These are phyloP conservation scores for Eimeria praecox DNA, from an alignment of 169 alveolate species.

Conservation along the genomic window DNA sequence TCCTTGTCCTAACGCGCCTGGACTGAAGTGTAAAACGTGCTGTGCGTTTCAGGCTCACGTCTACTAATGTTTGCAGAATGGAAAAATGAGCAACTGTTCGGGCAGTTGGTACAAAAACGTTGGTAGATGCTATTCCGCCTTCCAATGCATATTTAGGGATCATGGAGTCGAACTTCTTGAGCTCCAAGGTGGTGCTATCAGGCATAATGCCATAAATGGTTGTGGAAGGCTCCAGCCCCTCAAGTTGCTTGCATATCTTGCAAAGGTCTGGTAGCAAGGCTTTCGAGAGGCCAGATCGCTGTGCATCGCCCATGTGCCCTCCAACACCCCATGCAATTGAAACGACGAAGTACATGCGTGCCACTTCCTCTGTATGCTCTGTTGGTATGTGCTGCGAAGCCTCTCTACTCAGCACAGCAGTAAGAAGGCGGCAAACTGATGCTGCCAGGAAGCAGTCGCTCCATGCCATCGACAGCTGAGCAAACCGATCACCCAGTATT, in stretches of 20 bases:
- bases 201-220: constrained; percentile 45
- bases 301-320: constrained; percentile 44
- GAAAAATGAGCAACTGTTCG: constrained; percentile 93
- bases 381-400: not conserved
- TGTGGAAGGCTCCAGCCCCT: constrained; percentile 3
- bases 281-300: constrained; percentile 43
- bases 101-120: constrained; percentile 94
- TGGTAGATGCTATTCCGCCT: constrained; percentile 91
- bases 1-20: not conserved
- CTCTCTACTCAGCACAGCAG: constrained; percentile 19
- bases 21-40: not conserved
- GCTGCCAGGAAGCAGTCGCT: constrained; percentile 50
- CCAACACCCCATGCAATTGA: constrained; percentile 76
- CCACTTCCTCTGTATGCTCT: constrained; percentile 20
- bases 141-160: constrained; percentile 91
- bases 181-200: constrained; percentile 39
- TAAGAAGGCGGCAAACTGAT: constrained; percentile 67
- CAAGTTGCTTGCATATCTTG: constrained; percentile 65
- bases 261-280: constrained; percentile 45
- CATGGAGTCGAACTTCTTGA: constrained; percentile 90
- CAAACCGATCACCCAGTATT: not conserved
- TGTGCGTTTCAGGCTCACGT: constrained; percentile 82
- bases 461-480: constrained; percentile 49
- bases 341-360: constrained; percentile 48
- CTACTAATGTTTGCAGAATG: constrained; percentile 89